Base-by-base conservation (phyloP, 2,329 filamentous ascomycete genomes). In the Rutstroemia sydowiana region DNA sequence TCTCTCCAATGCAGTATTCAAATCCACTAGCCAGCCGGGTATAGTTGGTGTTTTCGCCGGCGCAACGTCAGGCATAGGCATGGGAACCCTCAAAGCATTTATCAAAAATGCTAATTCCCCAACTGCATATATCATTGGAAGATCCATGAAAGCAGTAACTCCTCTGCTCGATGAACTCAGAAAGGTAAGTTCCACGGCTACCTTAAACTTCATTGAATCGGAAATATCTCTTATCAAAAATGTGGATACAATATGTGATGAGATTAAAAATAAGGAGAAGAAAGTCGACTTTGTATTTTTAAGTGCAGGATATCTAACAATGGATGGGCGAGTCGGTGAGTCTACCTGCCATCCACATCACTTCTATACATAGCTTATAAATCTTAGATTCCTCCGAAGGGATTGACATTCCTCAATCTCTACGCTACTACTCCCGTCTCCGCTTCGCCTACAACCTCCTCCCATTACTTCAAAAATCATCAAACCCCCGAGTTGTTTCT, bases 401-500 rank as follows among this genome's bases (percentile, higher is more conserved):
- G 2, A 68, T 86, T 2, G 72, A 79, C 47, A 69, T 72, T 26
- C 70, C 74, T 30, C 70, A 73, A 21, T 70, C 74, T 7, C 69
- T 84, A 14, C 69, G 70, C 10, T 78, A 78, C 65, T 84, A 84
- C 66, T 70, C 75, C 1, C 79, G 81, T 11, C 70, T 77, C 49
- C 76, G 77, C 41, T 77, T 84, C 60, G 69, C 75, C 14, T 57
- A 72, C 52, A 78, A 81, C 46, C 72, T 85, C 0, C 72, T 84
- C 9, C 80, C 81, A 0, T 70, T 77, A 0, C 70, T 85, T 0
- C 73, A 74, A 1, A 55, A 66, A 0, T 58, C 65, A 2, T 66
- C 79, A 3, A 53, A 52, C 3, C 71, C 75, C 0, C 75, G 79
- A 8, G 77, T 82, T 8, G 71, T 83, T 28, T 74, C 69, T 16